These are phyloP conservation scores for Vitis cinerea DNA, from an alignment of 164 flowering plant species.

Conservation along the genomic window DNA sequence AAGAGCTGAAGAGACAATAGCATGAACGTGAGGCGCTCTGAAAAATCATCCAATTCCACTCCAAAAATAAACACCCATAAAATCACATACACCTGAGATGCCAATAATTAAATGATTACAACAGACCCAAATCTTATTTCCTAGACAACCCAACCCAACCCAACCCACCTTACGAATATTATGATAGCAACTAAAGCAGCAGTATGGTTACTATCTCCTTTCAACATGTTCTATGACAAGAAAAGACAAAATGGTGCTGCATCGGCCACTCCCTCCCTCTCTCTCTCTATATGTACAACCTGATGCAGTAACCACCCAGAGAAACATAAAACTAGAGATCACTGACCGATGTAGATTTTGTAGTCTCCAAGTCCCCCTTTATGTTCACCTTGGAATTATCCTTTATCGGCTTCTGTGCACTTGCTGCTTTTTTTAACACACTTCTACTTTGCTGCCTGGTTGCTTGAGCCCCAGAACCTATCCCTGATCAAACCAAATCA, in stretches of 20 bases:
- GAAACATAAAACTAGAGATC: constrained; percentile 14
- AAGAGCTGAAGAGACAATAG: neutral
- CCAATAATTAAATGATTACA: constrained; percentile 2
- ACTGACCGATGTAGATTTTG: constrained; percentile 21
- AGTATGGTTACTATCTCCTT: no score
- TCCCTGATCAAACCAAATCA: constrained; percentile 19
- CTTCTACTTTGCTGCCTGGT: constrained; percentile 25
- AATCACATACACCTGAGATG: constrained; percentile 3
- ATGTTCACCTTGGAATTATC: constrained; percentile 31
- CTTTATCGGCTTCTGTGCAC: constrained; percentile 33
- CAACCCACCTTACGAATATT: neutral
- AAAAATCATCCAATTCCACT: constrained; percentile 4
- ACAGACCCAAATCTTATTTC: constrained; percentile 8
- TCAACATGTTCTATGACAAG: neutral
- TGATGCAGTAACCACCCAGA: constrained; percentile 9
- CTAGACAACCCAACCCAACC: constrained; percentile 2
- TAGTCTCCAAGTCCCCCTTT: constrained; percentile 24
- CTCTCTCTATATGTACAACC: constrained; percentile 20
- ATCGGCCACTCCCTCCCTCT: neutral
- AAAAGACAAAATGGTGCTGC: neutral
- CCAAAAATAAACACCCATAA: constrained; percentile 2
- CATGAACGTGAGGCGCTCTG: neutral
- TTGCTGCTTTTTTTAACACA: constrained; percentile 28
- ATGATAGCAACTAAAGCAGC: no score
- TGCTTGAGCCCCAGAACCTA: constrained; percentile 34